These are phyloP conservation scores for Theileria parva DNA, from an alignment of 169 alveolate genomes.

Conservation along the genomic window DNA sequence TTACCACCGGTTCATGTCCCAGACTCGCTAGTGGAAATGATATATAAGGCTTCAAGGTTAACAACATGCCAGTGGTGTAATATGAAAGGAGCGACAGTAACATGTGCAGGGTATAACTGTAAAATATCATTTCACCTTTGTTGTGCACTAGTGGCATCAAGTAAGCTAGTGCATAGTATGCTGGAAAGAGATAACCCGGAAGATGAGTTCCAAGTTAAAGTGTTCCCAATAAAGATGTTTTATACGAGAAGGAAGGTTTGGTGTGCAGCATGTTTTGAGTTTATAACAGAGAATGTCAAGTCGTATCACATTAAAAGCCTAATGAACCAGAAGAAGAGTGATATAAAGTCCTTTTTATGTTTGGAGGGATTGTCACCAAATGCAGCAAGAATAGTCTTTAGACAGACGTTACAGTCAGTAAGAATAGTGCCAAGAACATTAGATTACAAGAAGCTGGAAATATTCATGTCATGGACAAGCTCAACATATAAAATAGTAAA, in stretches of 20 bases:
- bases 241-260: constrained; percentile 67
- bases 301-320: constrained; percentile 22
- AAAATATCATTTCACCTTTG: constrained; percentile 63
- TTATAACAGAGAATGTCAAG: background rate
- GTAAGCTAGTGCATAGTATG: constrained; percentile 4
- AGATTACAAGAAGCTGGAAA: constrained; percentile 9
- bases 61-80: constrained; percentile 65
- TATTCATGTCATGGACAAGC: background rate
- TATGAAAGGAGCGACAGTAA: constrained; percentile 64
- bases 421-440: constrained; percentile 41
- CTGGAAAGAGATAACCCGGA: background rate
- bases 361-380: constrained; percentile 44
- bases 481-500: background rate
- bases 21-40: constrained; percentile 61
- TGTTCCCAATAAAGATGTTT: constrained; percentile 67
- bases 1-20: constrained; percentile 66
- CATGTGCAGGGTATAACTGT: constrained; percentile 67
- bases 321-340: background rate
- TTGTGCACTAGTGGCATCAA: constrained; percentile 67
- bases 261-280: constrained; percentile 69
- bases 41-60: constrained; percentile 40
- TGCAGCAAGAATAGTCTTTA: constrained; percentile 16
- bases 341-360: constrained; percentile 25
- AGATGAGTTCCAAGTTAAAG: constrained; percentile 29
- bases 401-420: constrained; percentile 42